These are phyloP conservation scores for Puya raimondii DNA, from an alignment of 176 grass and related monocot species.

Conservation along the genomic window DNA sequence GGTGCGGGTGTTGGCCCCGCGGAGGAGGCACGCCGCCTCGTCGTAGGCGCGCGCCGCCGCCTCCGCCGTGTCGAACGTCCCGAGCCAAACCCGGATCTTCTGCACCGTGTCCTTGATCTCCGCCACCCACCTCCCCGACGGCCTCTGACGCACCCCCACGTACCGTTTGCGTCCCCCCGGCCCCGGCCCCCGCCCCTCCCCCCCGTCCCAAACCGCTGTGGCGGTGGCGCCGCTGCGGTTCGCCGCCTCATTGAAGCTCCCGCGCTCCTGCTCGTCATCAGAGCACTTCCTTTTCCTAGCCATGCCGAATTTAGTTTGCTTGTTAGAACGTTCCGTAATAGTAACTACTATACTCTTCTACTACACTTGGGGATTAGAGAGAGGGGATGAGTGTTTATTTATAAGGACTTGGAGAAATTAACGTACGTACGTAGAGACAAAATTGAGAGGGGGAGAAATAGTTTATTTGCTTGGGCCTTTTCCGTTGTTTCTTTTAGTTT, in stretches of 20 bases:
- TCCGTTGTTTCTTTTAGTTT: no score
- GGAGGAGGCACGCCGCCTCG: slow-evolving; percentile 21
- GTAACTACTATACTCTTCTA: neutral
- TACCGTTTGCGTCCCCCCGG: slow-evolving; percentile 5
- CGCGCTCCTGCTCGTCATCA: neutral
- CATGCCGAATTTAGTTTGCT: neutral
- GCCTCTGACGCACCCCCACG: slow-evolving; percentile 14
- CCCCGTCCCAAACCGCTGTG: neutral
- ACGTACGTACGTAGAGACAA: no score
- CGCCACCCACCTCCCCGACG: slow-evolving; percentile 17
- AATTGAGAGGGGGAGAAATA: no score
- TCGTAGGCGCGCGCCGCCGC: slow-evolving; percentile 18
- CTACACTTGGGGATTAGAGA: neutral
- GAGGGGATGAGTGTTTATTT: no score
- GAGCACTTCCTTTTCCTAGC: slow-evolving; percentile 12
- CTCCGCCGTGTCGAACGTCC: slow-evolving; percentile 21
- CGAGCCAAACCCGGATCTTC: slow-evolving; percentile 22
- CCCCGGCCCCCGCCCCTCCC: no score
- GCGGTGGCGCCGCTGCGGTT: neutral
- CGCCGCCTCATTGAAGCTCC: neutral
- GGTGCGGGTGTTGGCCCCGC: slow-evolving; percentile 19
- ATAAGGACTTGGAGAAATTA: no score
- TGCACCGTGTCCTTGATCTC: slow-evolving; percentile 26
- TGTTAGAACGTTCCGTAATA: no score
- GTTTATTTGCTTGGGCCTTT: no score